These are phyloP conservation scores for Aplosporella prunicola DNA, from an alignment of 2,329 filamentous ascomycete genomes.

Conservation along the genomic window DNA sequence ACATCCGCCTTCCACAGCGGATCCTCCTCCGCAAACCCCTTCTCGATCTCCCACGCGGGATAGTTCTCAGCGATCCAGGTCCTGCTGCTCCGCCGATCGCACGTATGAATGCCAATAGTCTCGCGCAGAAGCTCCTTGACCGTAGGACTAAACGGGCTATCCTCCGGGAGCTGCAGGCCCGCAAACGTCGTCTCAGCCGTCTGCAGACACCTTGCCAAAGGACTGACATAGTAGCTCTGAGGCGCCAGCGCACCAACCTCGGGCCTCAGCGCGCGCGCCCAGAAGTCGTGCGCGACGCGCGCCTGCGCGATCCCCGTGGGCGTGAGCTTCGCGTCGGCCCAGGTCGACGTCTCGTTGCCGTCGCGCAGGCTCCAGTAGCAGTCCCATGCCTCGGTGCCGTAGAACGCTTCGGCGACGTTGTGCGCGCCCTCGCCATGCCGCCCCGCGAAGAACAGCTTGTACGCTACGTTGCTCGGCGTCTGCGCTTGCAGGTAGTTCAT, in stretches of 20 bases:
- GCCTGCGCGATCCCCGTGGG: constrained; percentile 49
- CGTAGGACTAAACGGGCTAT: constrained; percentile 45
- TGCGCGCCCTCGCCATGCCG: constrained; percentile 61
- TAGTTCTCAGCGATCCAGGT: constrained; percentile 45
- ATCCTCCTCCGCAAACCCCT: constrained; percentile 52
- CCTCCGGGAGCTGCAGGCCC: constrained; percentile 42
- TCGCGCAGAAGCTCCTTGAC: constrained; percentile 60
- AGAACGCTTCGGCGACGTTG: constrained; percentile 56
- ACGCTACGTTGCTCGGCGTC: constrained; percentile 39
- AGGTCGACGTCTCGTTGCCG: constrained; percentile 53
- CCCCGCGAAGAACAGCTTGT: constrained; percentile 59
- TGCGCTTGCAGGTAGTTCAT: constrained; percentile 46
- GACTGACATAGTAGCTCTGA: constrained; percentile 55
- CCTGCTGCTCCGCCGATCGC: constrained; percentile 51
- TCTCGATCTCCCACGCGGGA: constrained; percentile 49
- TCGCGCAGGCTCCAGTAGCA: constrained; percentile 57
- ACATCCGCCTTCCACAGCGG: constrained; percentile 38
- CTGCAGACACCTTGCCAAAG: constrained; percentile 52
- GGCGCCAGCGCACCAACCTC: constrained; percentile 50
- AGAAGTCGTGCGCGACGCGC: constrained; percentile 49
- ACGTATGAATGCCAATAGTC: constrained; percentile 58
- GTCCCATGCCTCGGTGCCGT: constrained; percentile 62
- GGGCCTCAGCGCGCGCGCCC: constrained; percentile 42
- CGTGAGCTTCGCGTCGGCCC: constrained; percentile 57
- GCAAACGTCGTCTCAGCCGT: constrained; percentile 55